Percentiles rank a stretch among this genome's conserved stretches.
Evolutionary conservation across 352 stramenopile species (phyloP).

Genomic region (Plasmopara muralis): DNA sequence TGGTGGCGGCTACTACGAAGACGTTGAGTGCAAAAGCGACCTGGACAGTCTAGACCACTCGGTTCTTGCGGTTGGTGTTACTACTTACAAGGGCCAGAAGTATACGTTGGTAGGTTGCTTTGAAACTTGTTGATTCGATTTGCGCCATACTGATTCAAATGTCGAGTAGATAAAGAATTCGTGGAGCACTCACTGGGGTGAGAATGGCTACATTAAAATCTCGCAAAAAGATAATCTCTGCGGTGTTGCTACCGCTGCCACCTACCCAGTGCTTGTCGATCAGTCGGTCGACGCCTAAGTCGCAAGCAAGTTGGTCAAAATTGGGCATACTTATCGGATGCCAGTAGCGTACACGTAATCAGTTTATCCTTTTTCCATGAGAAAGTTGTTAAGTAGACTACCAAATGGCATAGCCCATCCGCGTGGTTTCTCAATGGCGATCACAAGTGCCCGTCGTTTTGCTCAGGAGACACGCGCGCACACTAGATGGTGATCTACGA

Average conservation of each 20-base stretch:
- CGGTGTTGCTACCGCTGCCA: slow-evolving; percentile 88
- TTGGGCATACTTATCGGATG: no score
- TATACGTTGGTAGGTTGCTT: slow-evolving; percentile 76
- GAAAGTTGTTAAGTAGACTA: no score
- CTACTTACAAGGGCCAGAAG: slow-evolving; percentile 81
- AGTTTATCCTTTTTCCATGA: no score
- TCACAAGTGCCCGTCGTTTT: no score
- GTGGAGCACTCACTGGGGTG: slow-evolving; percentile 91
- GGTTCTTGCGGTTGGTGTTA: slow-evolving; percentile 88
- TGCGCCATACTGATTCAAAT: not conserved
- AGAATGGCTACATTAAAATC: slow-evolving; percentile 91
- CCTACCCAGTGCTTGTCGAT: slow-evolving; percentile 59
- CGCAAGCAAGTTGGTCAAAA: no score
- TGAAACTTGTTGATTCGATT: slow-evolving; percentile 1
- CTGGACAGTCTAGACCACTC: slow-evolving; percentile 90
- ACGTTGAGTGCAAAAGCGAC: slow-evolving; percentile 85
- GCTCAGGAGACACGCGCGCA: no score
- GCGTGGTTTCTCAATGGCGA: no score
- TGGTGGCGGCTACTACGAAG: slow-evolving; percentile 77
- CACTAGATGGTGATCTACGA: no score
- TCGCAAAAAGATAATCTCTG: slow-evolving; percentile 92
- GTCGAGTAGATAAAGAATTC: slow-evolving; percentile 84
- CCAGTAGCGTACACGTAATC: no score
- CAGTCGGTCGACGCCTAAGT: not conserved
- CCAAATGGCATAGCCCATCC: no score